These are phyloP conservation scores for Yamadazyma dendronema DNA, from an alignment of 1,139 yeast genomes.

Conservation along the genomic window DNA sequence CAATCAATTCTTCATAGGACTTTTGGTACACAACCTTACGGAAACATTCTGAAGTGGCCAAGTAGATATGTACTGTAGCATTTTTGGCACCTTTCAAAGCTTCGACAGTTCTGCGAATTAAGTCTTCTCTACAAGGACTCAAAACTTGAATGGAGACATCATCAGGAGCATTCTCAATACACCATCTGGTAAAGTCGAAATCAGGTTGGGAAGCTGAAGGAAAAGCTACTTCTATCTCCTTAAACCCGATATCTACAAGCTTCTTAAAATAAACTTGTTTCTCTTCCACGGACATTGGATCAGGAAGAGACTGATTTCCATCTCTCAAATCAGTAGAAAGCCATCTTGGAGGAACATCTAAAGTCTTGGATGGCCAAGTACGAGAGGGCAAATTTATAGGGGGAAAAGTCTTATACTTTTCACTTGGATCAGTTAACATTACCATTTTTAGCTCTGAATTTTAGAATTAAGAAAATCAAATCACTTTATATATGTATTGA, in stretches of 20 bases:
- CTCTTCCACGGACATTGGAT: slow-evolving; percentile 47
- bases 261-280: slow-evolving; percentile 47
- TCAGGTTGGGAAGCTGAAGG: slow-evolving; percentile 51
- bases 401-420: slow-evolving; percentile 38
- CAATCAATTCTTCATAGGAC: slow-evolving; percentile 41
- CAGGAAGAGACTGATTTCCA: slow-evolving; percentile 50
- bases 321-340: slow-evolving; percentile 50
- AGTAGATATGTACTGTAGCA: slow-evolving; percentile 47
- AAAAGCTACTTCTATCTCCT: slow-evolving; percentile 49
- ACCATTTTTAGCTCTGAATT: slow-evolving; percentile 5
- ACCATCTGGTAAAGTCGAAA: slow-evolving; percentile 49
- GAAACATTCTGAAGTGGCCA: slow-evolving; percentile 48
- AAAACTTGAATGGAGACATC: slow-evolving; percentile 49
- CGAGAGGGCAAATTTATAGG: slow-evolving; percentile 39
- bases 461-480: not conserved
- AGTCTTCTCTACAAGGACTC: slow-evolving; percentile 46
- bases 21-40: slow-evolving; percentile 47
- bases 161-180: slow-evolving; percentile 46
- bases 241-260: slow-evolving; percentile 45
- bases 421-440: slow-evolving; percentile 44
- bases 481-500: not conserved
- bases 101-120: slow-evolving; percentile 45
- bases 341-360: slow-evolving; percentile 49
- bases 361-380: slow-evolving; percentile 41
- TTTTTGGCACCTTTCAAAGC: slow-evolving; percentile 47